Base-by-base conservation (phyloP, 116 monocot species). In the Zostera marina region DNA sequence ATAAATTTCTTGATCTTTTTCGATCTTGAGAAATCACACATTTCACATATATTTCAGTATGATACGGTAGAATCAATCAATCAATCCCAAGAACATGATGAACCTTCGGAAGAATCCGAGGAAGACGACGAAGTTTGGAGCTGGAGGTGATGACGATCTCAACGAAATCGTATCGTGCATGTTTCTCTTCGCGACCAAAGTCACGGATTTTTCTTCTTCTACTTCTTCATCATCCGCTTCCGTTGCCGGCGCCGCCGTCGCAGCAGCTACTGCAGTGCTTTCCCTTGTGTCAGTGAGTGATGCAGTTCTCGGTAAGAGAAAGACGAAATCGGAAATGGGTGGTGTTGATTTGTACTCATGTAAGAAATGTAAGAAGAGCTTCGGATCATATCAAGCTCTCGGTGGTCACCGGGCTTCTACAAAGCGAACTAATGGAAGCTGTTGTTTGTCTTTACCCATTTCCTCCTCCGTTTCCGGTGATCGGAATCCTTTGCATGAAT, bases 71-170 rank as follows among this genome's bases (percentile, higher is more conserved):
- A n/a, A n/a, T n/a, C n/a, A n/a, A n/a, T n/a, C n/a, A n/a, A n/a
- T n/a, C n/a, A n/a, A n/a, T n/a, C n/a, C n/a, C n/a, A n/a, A 45
- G 10, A 14, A 14, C 2, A 45, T 7, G 44, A 45, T 7, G 44
- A 45, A 59, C n/a, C 65, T 85, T 17, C 64, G 81, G 51, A 65
- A 81, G 65, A 87, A 87, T 23, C 79, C 71, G 8, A 81, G 62
- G 71, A 78, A 76, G 68, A 68, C 60, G 2, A 61, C 68, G 47
- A 64, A 66, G 65, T 9, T 73, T 0, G 61, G 59, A 41, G 46
- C 52, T n/a, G 56, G 13, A 8, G 53, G 14, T 54, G 23, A 44
- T 22, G 14, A 4, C 3, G 66, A 52, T 42, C 15, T 21, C 62
- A 52, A 71, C 15, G 65, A 54, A 14, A 22, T 43, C 3, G 65